These are phyloP conservation scores for Ascochyta lentis DNA, from an alignment of 2,329 filamentous ascomycete species.

Conservation along the genomic window DNA sequence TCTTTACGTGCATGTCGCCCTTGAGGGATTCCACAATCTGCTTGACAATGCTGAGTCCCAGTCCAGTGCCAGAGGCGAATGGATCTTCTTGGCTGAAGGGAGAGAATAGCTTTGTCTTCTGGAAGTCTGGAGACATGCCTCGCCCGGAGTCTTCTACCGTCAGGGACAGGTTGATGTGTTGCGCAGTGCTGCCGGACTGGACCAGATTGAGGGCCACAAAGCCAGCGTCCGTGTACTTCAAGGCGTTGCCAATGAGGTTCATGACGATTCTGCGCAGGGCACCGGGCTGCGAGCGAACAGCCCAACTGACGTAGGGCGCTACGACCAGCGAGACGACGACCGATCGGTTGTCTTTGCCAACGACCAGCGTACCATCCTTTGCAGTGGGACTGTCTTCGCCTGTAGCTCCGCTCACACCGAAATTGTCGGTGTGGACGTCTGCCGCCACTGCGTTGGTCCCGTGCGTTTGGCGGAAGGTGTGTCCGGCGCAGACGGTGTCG, in stretches of 20 bases:
- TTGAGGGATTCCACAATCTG: slow-evolving; percentile 44
- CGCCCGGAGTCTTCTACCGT: slow-evolving; percentile 45
- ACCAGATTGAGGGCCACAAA: slow-evolving; percentile 38
- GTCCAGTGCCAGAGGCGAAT: slow-evolving; percentile 41
- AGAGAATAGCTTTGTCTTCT: slow-evolving; percentile 39
- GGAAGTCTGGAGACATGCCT: slow-evolving; percentile 46
- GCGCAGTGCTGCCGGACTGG: slow-evolving; percentile 19
- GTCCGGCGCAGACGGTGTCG: slow-evolving; percentile 61
- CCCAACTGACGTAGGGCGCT: slow-evolving; percentile 37
- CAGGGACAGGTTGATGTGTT: slow-evolving; percentile 42
- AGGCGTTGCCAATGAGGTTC: slow-evolving; percentile 46
- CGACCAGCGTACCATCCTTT: slow-evolving; percentile 8
- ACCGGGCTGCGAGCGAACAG: slow-evolving; percentile 40
- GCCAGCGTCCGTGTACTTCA: slow-evolving; percentile 46
- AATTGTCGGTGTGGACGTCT: slow-evolving; percentile 12
- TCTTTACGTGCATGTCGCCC: slow-evolving; percentile 43
- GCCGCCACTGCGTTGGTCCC: slow-evolving; percentile 30
- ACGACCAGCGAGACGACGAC: slow-evolving; percentile 42
- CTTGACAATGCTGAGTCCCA: slow-evolving; percentile 47
- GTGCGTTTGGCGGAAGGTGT: slow-evolving; percentile 49
- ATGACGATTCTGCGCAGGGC: slow-evolving; percentile 44
- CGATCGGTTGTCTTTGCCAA: slow-evolving; percentile 29
- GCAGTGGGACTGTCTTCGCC: slow-evolving; percentile 16
- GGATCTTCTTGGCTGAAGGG: slow-evolving; percentile 48
- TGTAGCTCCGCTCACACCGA: slow-evolving; percentile 21